phyloP scores from a whole-genome alignment of 129 eudicot species.

The Gnaphalium uliginosum region DNA sequence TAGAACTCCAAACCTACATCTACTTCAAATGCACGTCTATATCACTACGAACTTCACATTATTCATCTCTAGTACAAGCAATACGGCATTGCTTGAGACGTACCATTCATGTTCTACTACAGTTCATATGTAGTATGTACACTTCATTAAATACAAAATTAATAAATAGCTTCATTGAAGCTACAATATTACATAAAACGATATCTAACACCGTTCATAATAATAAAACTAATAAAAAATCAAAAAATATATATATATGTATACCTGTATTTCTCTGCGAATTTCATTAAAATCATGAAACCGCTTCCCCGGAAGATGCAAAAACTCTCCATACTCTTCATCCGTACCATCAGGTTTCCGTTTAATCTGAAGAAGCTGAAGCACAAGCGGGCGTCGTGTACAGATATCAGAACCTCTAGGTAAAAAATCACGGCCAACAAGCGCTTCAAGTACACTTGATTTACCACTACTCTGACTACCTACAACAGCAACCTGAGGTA shows the following conservation, averaged over 20 bases:
- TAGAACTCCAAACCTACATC: background rate
- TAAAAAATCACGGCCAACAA: slow-evolving; percentile 91
- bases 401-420: slow-evolving; percentile 97
- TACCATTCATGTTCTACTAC: background rate
- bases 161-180: background rate
- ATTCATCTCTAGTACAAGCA: background rate
- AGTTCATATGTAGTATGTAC: background rate
- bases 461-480: slow-evolving; percentile 99
- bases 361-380: slow-evolving; percentile 75
- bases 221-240: background rate
- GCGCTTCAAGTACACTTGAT: slow-evolving; percentile 94
- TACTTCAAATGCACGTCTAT: background rate
- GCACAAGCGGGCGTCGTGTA: slow-evolving; percentile 89
- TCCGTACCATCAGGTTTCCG: slow-evolving; percentile 58
- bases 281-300: slow-evolving; percentile 74
- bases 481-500: slow-evolving; percentile 98
- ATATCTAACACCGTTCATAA: background rate
- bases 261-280: slow-evolving; percentile 87
- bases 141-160: background rate
- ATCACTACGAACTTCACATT: slow-evolving; percentile 5
- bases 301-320: slow-evolving; percentile 80
- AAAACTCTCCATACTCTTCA: slow-evolving; percentile 92
- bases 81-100: background rate
- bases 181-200: background rate
- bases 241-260: background rate